Base-by-base conservation (phyloP, 2,329 filamentous ascomycete genomes). In the Venturia effusa region DNA sequence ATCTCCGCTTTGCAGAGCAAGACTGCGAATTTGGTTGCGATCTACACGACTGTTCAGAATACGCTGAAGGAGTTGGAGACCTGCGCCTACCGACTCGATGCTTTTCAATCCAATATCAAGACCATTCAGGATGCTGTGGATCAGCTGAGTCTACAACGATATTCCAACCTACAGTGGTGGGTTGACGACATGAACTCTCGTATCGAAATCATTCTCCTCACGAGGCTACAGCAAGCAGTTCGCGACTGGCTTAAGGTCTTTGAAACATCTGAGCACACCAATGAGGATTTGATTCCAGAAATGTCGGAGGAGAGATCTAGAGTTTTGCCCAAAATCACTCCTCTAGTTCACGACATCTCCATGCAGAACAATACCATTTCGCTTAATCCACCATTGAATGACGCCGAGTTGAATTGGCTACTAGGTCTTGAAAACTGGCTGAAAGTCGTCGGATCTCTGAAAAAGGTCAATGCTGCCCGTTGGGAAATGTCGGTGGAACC, bases 301-400 rank as follows among this genome's bases (percentile, higher is more conserved):
- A 74, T 70, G 45, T 13, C 24, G 37, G 59, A 63, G n/a, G 60
- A 67, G 68, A 55, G 81, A 79, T 67, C 76, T 78, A 39, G 67
- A n/a, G 81, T 84, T 64, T 76, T 78, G 3, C 90, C 90, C 0
- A 81, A 81, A 3, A 85, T 96, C 76, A 86, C 84, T 70, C 84
- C 83, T 37, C 83, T 96, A 30, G 82, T 94, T 19, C 90, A 97
- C 69, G 94, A 99, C 73, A 88, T 99, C 63, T 94, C 91, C 6
- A 99, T 99, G 91, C 89, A 90, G 39, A 97, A 97, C 70, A 94
- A 99, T 74, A 89, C 97, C 68, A 96, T 99, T 68, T 96, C 96
- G 71, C 84, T 99, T 32, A 94, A 97, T 62, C 95, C 94, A 4
- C 94, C 94, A 5, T 80, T 97, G 61, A 92, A 96, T 73, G 94